These are phyloP conservation scores for Paraleonurus japonicus DNA, from an alignment of 257 asterid species.

Conservation along the genomic window DNA sequence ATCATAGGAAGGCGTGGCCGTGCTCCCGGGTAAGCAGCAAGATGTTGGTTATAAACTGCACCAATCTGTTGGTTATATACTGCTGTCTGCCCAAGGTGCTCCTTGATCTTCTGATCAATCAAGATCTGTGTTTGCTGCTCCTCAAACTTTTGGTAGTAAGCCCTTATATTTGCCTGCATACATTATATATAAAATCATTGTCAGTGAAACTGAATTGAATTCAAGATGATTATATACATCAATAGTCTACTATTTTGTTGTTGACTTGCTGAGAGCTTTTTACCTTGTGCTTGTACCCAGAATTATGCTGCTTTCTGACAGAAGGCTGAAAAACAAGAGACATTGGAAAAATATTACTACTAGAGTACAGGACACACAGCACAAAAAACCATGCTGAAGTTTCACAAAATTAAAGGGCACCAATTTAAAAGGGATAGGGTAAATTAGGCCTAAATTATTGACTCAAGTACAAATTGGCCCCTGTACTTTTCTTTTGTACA, in stretches of 20 bases:
- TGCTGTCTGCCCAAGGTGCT: constrained; percentile 62
- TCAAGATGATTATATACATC: constrained; percentile 4
- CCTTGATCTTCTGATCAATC: constrained; percentile 60
- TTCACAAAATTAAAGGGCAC: not conserved
- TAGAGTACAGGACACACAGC: not conserved
- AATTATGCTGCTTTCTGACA: constrained; percentile 66
- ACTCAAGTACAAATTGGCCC: not conserved
- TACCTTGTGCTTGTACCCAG: constrained; percentile 77
- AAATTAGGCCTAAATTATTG: not conserved
- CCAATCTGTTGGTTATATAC: constrained; percentile 60
- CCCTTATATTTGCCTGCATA: constrained; percentile 59
- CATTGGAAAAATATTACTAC: not conserved
- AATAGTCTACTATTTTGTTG: not conserved
- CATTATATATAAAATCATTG: not conserved
- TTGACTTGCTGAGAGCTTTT: not conserved
- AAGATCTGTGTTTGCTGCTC: constrained; percentile 62
- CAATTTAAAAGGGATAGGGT: not conserved
- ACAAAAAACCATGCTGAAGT: constrained; percentile 4
- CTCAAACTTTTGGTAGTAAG: constrained; percentile 63
- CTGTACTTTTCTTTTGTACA: not conserved
- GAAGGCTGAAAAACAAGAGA: constrained; percentile 51
- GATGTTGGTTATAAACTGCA: constrained; percentile 64
- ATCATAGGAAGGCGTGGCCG: constrained; percentile 49
- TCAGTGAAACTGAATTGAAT: not conserved
- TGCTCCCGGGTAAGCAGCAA: constrained; percentile 59